These are phyloP conservation scores for Sideroxylon spinosum DNA, from an alignment of 179 eudicot species.

Conservation along the genomic window DNA sequence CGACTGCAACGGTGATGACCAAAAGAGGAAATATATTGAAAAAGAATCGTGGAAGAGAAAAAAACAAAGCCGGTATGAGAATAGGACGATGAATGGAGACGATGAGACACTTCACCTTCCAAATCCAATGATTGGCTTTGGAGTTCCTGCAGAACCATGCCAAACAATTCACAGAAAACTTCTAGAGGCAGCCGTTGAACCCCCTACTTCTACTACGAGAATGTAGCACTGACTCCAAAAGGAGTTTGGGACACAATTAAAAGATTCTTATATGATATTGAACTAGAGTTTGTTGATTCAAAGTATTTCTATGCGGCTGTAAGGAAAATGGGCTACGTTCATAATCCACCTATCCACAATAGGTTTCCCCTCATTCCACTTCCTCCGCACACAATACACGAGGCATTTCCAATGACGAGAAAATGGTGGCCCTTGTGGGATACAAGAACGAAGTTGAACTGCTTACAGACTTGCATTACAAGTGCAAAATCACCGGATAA, in stretches of 20 bases:
- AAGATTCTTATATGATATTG: slow-evolving; percentile 47
- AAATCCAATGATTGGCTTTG: slow-evolving; percentile 69
- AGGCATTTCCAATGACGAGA: slow-evolving; percentile 57
- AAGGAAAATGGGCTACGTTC: slow-evolving; percentile 69
- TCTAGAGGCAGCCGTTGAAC: slow-evolving; percentile 46
- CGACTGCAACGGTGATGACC: neutral
- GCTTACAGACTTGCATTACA: slow-evolving; percentile 57
- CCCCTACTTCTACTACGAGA: slow-evolving; percentile 72
- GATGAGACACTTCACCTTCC: slow-evolving; percentile 33
- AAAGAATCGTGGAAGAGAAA: slow-evolving; percentile 26
- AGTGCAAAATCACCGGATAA: slow-evolving; percentile 53
- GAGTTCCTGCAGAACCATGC: slow-evolving; percentile 34
- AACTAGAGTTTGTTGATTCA: slow-evolving; percentile 80
- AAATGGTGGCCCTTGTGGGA: slow-evolving; percentile 92
- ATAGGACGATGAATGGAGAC: slow-evolving; percentile 24
- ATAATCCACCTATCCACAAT: slow-evolving; percentile 50
- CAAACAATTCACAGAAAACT: slow-evolving; percentile 25
- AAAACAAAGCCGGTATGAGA: slow-evolving; percentile 25
- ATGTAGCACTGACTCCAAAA: slow-evolving; percentile 67
- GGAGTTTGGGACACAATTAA: slow-evolving; percentile 70
- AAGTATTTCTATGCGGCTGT: slow-evolving; percentile 62
- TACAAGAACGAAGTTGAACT: slow-evolving; percentile 47
- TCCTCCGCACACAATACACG: slow-evolving; percentile 61
- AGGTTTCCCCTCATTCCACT: slow-evolving; percentile 55
- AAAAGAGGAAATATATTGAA: slow-evolving; percentile 36